Evolutionary conservation across 345 rosid species (phyloP), one percentile per base, ranked within the genome.

Genomic region (Carallia brachiata): DNA sequence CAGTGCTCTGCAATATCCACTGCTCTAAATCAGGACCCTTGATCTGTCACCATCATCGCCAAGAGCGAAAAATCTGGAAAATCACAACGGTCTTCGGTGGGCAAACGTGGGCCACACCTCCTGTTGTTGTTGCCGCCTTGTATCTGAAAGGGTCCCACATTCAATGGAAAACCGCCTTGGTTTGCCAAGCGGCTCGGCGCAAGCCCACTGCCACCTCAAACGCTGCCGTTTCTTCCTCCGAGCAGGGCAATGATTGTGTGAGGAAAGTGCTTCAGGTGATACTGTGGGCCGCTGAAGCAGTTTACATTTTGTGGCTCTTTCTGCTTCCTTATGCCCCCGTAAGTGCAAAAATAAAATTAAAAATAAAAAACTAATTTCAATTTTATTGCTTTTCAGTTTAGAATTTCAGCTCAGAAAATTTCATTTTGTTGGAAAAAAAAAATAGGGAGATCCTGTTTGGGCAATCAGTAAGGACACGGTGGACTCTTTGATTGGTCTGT

Each of bases 381-480:
- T 59, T 30, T 23, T 31, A 36, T 55, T 55, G 59, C 47, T 40
- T 40, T 40, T 4, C 4, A 44, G 50, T 44, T 44, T 12, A 12
- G 50, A 44, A 44, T 44, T 44, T 44, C 12, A 12, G n/a, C n/a
- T n/a, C n/a, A n/a, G n/a, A n/a, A n/a, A n/a, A n/a, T n/a, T n/a
- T n/a, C n/a, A n/a, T n/a, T n/a, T 34, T 53, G 7, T 54, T 54
- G 7, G 10, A 6, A n/a, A 9, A 1, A 18, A 30, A 19, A 30
- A 48, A 72, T 84, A 92, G 97, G 96, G 97, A 65, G 96, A 95
- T 84, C 97, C 97, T 3, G 96, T 92, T 64, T 92, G 97, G 96
- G 91, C 88, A 5, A 87, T 92, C 70, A 89, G 93, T 75, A 70
- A 89, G 4, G 89, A 87, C 36, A 92, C 99, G 1, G 77, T 95